These are phyloP conservation scores for Erodium moschatum DNA, from an alignment of 441 rosid genomes.

Conservation along the genomic window DNA sequence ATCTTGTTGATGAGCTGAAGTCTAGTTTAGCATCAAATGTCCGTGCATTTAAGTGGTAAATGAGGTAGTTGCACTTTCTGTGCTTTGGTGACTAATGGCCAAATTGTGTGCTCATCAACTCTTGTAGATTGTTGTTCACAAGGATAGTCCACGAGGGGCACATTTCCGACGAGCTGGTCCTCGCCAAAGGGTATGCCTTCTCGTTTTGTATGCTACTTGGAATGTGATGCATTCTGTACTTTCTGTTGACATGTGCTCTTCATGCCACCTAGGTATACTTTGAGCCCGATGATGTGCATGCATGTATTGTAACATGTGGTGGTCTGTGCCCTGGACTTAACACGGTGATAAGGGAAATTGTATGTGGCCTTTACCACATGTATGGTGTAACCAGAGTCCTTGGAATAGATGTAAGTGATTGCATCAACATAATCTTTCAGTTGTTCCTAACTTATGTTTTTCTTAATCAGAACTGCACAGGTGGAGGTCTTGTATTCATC, in stretches of 20 bases:
- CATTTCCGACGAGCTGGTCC: constrained; percentile 97
- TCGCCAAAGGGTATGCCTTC: constrained; percentile 57
- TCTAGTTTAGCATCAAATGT: background rate
- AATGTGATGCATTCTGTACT: background rate
- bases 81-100: background rate
- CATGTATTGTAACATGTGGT: constrained; percentile 92
- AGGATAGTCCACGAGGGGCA: constrained; percentile 62
- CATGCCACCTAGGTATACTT: constrained; percentile 56
- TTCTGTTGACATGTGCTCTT: constrained; percentile 2
- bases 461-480: background rate
- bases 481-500: background rate
- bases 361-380: constrained; percentile 63
- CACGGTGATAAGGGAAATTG: constrained; percentile 73
- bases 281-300: constrained; percentile 73
- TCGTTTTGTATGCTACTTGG: background rate
- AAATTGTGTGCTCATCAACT: background rate
- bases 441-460: background rate
- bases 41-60: background rate
- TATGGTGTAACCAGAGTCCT: constrained; percentile 77
- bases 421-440: background rate
- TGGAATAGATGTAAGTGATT: constrained; percentile 70
- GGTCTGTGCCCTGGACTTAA: constrained; percentile 76
- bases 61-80: background rate
- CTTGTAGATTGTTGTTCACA: constrained; percentile 70
- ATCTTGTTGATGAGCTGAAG: background rate